Percentiles rank a stretch among this genome's conserved stretches.
Evolutionary conservation across 2,329 filamentous ascomycete genomes (phyloP).

Genomic region (Fusarium musae): DNA sequence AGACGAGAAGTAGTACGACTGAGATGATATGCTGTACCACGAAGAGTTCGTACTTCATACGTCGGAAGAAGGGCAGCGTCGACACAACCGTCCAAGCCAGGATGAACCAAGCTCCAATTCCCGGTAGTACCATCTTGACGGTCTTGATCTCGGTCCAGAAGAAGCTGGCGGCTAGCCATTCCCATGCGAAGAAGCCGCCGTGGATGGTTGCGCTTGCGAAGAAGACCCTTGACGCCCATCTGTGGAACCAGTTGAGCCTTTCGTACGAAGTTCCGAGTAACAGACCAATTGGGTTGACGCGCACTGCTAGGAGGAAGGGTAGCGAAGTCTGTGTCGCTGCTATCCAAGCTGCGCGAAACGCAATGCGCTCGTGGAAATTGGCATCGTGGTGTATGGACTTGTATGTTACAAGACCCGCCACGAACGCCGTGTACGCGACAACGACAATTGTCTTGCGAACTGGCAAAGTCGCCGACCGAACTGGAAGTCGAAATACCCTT

Average conservation of each 20-base stretch:
- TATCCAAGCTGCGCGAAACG: slow-evolving; percentile 44
- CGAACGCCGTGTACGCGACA: slow-evolving; percentile 32
- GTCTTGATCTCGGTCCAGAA: slow-evolving; percentile 42
- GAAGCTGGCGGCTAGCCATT: slow-evolving; percentile 42
- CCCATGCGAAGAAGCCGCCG: slow-evolving; percentile 38
- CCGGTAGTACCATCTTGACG: slow-evolving; percentile 43
- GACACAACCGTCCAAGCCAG: slow-evolving; percentile 42
- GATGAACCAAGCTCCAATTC: slow-evolving; percentile 42
- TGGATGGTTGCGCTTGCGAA: slow-evolving; percentile 42
- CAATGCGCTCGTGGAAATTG: slow-evolving; percentile 42
- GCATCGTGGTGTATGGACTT: slow-evolving; percentile 44
- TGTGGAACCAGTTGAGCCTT: slow-evolving; percentile 42
- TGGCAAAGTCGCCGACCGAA: slow-evolving; percentile 28
- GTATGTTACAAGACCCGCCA: slow-evolving; percentile 38
- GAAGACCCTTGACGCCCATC: slow-evolving; percentile 41
- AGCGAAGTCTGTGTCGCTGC: slow-evolving; percentile 39
- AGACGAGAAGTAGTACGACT: slow-evolving; percentile 34
- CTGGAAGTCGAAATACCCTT: slow-evolving; percentile 13
- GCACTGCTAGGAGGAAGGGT: slow-evolving; percentile 39
- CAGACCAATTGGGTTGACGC: slow-evolving; percentile 40
- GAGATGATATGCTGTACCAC: slow-evolving; percentile 44
- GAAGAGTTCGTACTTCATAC: slow-evolving; percentile 45
- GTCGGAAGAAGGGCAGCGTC: slow-evolving; percentile 39
- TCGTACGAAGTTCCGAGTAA: slow-evolving; percentile 43
- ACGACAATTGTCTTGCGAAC: slow-evolving; percentile 29